Base-by-base conservation (phyloP, 2,329 filamentous ascomycete genomes). In the Sporothrix schenckii region DNA sequence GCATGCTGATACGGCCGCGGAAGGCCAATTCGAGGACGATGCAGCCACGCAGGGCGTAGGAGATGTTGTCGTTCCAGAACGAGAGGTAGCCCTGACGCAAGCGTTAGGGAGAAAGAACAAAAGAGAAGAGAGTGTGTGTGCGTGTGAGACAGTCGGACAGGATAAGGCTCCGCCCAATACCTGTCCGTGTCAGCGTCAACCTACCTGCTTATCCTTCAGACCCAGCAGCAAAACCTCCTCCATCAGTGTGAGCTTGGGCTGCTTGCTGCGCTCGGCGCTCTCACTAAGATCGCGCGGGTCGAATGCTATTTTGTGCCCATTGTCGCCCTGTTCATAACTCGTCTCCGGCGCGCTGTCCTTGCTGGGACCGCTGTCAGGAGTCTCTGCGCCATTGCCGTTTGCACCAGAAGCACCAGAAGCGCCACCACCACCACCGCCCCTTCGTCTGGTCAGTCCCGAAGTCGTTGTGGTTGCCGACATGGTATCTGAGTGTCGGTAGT, bases 21-120 rank as follows among this genome's bases (percentile, higher is more conserved):
- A 99, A 97, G 73, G 95, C 95, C 77, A 99, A 85, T 82, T 99
- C 95, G 81, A 98, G 92, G 75, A 99, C 95, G 80, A 99, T 99
- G 83, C 95, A 99, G 79, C 95, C 95, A 80, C 95, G 90, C 73
- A 99, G 87, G 74, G 95, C 95, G 80, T 99, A 99, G 72, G 94
- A 97, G 78, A 99, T 99, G 83, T 99, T 99, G 83, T 99, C 95
- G 83, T 99, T 99, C 95, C 95, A 99, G 83, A 99, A 99, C 41
- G 94, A 98, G 74, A 99, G 89, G 79, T 99, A 98, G 75, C 95
- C 95, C 93, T 97, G 79, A 74, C 65, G 61, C 56, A 76, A 2
- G 52, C 27, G 41, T 68, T 54, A 68, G 66, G 19, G 0, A 24
- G 34, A 34, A 34, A 34, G 34, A 34, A 34, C 34, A 9, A 34